Conservation (phyloP, 129 eudicot species). For the Logfia minima region DNA sequence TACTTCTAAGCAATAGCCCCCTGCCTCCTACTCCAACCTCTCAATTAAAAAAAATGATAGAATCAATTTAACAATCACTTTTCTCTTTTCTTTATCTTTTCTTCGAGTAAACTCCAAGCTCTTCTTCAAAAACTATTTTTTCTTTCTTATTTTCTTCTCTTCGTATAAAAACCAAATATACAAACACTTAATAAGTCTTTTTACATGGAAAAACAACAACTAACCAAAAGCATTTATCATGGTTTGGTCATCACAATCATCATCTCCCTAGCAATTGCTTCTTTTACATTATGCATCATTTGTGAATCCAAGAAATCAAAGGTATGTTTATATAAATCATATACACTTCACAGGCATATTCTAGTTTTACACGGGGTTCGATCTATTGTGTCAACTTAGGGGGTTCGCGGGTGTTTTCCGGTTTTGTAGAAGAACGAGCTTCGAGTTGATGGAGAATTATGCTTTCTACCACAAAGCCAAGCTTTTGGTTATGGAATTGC, state of each 20-base stretch:
- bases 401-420: slow-evolving; percentile 5
- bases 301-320: slow-evolving; percentile 69
- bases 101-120: slow-evolving; percentile 49
- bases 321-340: slow-evolving; percentile 36
- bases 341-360: background rate
- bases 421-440: slow-evolving; percentile 55
- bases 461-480: slow-evolving; percentile 58
- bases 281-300: slow-evolving; percentile 61
- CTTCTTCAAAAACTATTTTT: slow-evolving; percentile 3
- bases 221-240: slow-evolving; percentile 25
- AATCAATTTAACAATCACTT: slow-evolving; percentile 37
- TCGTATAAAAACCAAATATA: background rate
- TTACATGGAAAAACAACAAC: slow-evolving; percentile 50
- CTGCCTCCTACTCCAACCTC: slow-evolving; percentile 23
- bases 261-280: slow-evolving; percentile 43
- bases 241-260: slow-evolving; percentile 25
- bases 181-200: slow-evolving; percentile 1
- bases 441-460: slow-evolving; percentile 59
- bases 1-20: slow-evolving; percentile 30
- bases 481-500: slow-evolving; percentile 64
- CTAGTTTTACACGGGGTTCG: background rate
- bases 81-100: slow-evolving; percentile 25
- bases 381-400: slow-evolving; percentile 8
- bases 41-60: slow-evolving; percentile 25
- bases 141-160: background rate